Conservation (phyloP, 148 eudicot genomes). For the Cornus suecica region DNA sequence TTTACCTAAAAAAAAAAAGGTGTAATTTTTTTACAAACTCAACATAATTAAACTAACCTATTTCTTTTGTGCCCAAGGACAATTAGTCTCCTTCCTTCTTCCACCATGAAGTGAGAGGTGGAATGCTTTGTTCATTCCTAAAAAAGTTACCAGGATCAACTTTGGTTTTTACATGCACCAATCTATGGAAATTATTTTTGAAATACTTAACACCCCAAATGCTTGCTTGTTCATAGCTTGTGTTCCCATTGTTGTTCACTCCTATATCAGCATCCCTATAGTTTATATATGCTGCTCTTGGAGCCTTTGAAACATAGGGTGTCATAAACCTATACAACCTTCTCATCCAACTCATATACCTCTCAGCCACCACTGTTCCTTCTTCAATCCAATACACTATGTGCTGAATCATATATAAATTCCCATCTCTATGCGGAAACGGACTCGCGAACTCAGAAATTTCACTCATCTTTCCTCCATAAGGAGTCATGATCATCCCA, state of each 20-base stretch:
- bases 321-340: constrained; percentile 21
- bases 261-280: constrained; percentile 39
- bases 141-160: constrained; percentile 7
- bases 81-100: too few relatives aligned
- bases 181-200: constrained; percentile 5
- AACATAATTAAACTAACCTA: too few relatives aligned
- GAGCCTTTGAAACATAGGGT: constrained; percentile 28
- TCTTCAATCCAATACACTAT: constrained; percentile 25
- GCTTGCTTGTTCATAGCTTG: constrained; percentile 4
- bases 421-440: constrained; percentile 25
- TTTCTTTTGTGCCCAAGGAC: too few relatives aligned
- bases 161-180: not conserved
- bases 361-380: constrained; percentile 11
- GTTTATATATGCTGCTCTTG: constrained; percentile 34
- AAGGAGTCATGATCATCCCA: constrained; percentile 17
- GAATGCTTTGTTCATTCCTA: constrained; percentile 2
- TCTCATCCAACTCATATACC: constrained; percentile 16
- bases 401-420: constrained; percentile 26
- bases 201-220: constrained; percentile 2
- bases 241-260: constrained; percentile 8
- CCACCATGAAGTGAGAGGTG: not conserved
- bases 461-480: constrained; percentile 24
- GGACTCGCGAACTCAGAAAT: constrained; percentile 16
- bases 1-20: too few relatives aligned
- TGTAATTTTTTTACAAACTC: too few relatives aligned